A percentile compares a stretch with the other conserved stretches of the same genome.
Conservation (phyloP, 1,284 basidiomycete species). For the Athelia psychrophila region DNA sequence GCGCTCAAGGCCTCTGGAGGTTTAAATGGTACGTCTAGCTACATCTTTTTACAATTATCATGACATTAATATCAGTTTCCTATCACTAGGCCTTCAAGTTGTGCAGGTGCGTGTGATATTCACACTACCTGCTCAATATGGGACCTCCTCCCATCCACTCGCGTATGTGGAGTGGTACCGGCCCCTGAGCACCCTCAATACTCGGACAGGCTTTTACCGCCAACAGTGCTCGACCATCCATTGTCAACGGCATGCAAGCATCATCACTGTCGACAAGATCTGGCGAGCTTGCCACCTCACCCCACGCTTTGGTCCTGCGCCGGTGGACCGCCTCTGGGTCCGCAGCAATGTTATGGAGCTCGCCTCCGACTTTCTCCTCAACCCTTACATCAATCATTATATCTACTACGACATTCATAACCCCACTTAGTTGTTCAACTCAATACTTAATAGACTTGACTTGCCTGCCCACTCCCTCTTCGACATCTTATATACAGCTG, state of each 20-base stretch:
- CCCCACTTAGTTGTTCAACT: too few species aligned
- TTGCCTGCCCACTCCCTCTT: too few species aligned
- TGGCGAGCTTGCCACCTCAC: neutral
- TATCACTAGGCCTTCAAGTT: neutral
- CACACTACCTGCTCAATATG: neutral
- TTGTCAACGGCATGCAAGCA: neutral
- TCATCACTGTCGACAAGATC: neutral
- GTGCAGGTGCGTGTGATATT: neutral
- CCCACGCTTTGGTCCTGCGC: neutral
- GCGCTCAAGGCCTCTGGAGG: neutral
- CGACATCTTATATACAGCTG: too few species aligned
- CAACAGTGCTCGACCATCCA: neutral
- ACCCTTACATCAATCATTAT: neutral
- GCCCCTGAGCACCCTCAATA: neutral
- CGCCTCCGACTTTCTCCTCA: neutral
- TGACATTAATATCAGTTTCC: neutral
- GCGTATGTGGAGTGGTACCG: neutral
- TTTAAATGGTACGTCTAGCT: neutral
- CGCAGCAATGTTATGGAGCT: neutral
- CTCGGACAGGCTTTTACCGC: neutral
- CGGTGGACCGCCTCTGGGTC: neutral
- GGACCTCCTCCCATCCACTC: neutral
- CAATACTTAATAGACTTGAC: too few species aligned
- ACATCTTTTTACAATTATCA: neutral
- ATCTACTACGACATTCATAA: neutral